Evolutionary conservation across 352 stramenopile species (phyloP).

Genomic region (Thraustochytrium sp.): DNA sequence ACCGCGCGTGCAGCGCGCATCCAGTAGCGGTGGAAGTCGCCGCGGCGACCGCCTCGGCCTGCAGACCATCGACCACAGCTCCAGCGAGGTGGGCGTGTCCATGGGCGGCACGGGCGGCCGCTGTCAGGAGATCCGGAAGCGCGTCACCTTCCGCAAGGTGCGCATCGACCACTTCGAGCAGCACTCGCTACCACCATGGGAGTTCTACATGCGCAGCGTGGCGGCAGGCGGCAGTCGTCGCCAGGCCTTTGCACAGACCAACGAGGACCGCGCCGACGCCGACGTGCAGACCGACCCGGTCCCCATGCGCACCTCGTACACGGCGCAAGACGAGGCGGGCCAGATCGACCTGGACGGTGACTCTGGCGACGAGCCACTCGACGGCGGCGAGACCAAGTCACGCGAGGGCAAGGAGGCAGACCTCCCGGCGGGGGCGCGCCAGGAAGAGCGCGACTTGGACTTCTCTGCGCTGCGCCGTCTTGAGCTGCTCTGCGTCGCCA

Average conservation of each 20-base stretch:
- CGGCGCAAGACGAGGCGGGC: not conserved
- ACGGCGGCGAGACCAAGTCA: not conserved
- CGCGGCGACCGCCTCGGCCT: not conserved
- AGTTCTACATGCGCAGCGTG: conserved; percentile 40
- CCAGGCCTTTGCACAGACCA: conserved; percentile 26
- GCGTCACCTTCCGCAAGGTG: not conserved
- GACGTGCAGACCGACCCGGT: not conserved
- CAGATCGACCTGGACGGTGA: not conserved
- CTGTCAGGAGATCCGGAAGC: not conserved
- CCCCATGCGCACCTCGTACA: not conserved
- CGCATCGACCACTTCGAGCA: conserved; percentile 3
- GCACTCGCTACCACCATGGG: conserved; percentile 22
- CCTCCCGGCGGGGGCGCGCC: too few relatives aligned
- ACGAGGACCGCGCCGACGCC: not conserved
- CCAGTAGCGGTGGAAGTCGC: too few relatives aligned
- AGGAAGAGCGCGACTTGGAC: not conserved
- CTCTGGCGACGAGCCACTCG: not conserved
- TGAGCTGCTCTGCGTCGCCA: not conserved
- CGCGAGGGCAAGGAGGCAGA: not conserved
- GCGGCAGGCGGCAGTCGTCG: not conserved
- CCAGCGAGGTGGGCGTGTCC: not conserved
- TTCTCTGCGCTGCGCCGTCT: not conserved
- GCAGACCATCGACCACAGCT: not conserved
- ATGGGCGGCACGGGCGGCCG: not conserved
- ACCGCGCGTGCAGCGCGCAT: too few relatives aligned